Base-by-base conservation (phyloP, 495 filamentous ascomycete genomes). In the Aspergillus haitiensis region DNA sequence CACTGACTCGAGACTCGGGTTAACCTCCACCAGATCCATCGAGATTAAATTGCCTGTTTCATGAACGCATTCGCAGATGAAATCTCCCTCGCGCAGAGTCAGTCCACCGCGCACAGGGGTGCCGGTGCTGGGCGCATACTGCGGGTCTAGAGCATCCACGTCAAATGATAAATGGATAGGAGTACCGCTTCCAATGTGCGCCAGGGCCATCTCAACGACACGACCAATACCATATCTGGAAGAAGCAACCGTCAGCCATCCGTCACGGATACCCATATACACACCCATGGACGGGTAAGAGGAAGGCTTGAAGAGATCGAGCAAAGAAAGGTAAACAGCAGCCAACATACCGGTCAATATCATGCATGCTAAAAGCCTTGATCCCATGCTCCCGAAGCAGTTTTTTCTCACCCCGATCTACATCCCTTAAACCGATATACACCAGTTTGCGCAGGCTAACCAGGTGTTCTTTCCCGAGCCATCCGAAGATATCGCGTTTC, bases 111-210 rank as follows among this genome's bases (percentile, higher is more conserved):
- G 82, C 31, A 99, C 94, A 0, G 94, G 92, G 10, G 94, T 99
- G 15, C 94, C 94, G 0, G 94, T 99, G 73, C 89, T 93, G 11
- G 94, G 95, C 13, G 95, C 95, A 87, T 91, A 93, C 80, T 92
- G 87, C 11, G 94, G 94, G 72, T 99, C 94, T 61, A 99, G 78
- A 39, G 93, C 94, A 71, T 99, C 94, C 59, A 99, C 91, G 70
- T 99, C 94, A 68, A 99, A 98, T 18, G 90, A 95, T 35, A 99
- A 82, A 73, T 99, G 95, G 58, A 98, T 96, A 12, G 94, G 94
- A 0, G 92, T 96, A 69, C 96, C 94, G 62, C 81, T 87, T 40
- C 93, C 93, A 56, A 98, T 93, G 75, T 97, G 91, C 42, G 87
- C 93, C 21, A 99, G 78, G 32, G 92, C 94, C 92, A 97, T 95